Evolutionary conservation across 2,329 filamentous ascomycete species (phyloP).

Genomic region (Furcasterigmium sp.): DNA sequence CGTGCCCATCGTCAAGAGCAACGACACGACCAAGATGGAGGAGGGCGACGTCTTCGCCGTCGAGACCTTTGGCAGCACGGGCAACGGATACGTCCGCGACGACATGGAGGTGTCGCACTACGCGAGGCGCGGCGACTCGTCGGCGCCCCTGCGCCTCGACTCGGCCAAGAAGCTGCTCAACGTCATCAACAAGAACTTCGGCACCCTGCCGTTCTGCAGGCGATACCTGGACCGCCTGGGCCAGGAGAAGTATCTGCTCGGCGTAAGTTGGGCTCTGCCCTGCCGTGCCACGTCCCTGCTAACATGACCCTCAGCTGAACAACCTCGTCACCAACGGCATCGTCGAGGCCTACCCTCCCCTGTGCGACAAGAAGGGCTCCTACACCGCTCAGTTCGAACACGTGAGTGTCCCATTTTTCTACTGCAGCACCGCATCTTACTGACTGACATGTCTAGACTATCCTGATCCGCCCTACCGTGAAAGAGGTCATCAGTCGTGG

Average conservation of each 20-base stretch:
- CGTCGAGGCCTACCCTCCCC: constrained; percentile 83
- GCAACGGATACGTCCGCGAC: constrained; percentile 70
- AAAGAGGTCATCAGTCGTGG: constrained; percentile 86
- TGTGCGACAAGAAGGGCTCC: constrained; percentile 88
- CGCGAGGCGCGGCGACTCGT: constrained; percentile 67
- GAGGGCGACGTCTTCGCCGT: constrained; percentile 79
- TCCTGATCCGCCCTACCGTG: constrained; percentile 70
- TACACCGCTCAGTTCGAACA: constrained; percentile 95
- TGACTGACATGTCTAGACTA: constrained; percentile 47
- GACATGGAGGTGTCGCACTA: constrained; percentile 88
- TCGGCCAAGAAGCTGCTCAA: constrained; percentile 82
- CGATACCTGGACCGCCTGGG: constrained; percentile 90
- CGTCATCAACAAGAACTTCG: constrained; percentile 95
- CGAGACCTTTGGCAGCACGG: constrained; percentile 77
- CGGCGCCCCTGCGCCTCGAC: constrained; percentile 69
- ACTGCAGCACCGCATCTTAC: not conserved
- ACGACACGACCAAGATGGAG: constrained; percentile 78
- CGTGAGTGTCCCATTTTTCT: constrained; percentile 48
- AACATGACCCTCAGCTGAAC: constrained; percentile 58
- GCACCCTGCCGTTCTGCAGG: constrained; percentile 84
- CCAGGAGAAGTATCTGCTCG: constrained; percentile 88
- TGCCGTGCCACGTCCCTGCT: constrained; percentile 18
- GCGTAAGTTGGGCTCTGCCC: constrained; percentile 49
- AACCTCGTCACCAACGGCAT: constrained; percentile 78
- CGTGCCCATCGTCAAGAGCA: constrained; percentile 73